Percentiles rank a stretch among this genome's conserved stretches.
Conservation (phyloP, 2,329 filamentous ascomycete species). For the Fusarium decemcellulare region DNA sequence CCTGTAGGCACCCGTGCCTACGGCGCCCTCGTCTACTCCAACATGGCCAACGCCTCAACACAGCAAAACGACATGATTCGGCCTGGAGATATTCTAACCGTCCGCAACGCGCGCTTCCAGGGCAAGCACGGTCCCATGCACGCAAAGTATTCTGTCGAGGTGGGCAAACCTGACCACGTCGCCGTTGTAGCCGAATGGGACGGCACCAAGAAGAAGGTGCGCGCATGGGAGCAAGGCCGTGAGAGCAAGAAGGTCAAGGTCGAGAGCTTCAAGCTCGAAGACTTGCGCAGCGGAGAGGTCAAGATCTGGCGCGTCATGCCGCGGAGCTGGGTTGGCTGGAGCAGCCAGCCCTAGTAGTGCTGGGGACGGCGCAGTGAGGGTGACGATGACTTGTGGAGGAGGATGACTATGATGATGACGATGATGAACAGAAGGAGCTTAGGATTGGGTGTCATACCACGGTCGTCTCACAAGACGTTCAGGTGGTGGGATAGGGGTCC, state of each 20-base stretch:
- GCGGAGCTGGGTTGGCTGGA: slow-evolving; percentile 93
- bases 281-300: slow-evolving; percentile 93
- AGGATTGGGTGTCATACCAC: slow-evolving; percentile 20
- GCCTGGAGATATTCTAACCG: slow-evolving; percentile 90
- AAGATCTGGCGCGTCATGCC: slow-evolving; percentile 98
- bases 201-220: slow-evolving; percentile 97
- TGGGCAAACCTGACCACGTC: slow-evolving; percentile 91
- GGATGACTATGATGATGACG: slow-evolving; percentile 32
- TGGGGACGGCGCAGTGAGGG: slow-evolving; percentile 36
- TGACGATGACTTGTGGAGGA: slow-evolving; percentile 21
- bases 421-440: slow-evolving; percentile 31
- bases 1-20: slow-evolving; percentile 93
- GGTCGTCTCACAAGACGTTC: slow-evolving; percentile 31
- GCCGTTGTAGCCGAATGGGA: slow-evolving; percentile 97
- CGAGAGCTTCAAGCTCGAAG: slow-evolving; percentile 94
- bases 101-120: slow-evolving; percentile 94
- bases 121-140: slow-evolving; percentile 97
- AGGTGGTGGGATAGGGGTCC: slow-evolving; percentile 26
- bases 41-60: slow-evolving; percentile 93
- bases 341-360: slow-evolving; percentile 68
- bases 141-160: slow-evolving; percentile 90
- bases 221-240: slow-evolving; percentile 94
- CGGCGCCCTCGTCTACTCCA: slow-evolving; percentile 93
- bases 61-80: slow-evolving; percentile 94
- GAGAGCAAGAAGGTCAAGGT: slow-evolving; percentile 95